Percentiles rank a stretch among this genome's conserved stretches.
phyloP scores from a whole-genome alignment of 1,284 basidiomycete species.

The Cerrena zonata region DNA sequence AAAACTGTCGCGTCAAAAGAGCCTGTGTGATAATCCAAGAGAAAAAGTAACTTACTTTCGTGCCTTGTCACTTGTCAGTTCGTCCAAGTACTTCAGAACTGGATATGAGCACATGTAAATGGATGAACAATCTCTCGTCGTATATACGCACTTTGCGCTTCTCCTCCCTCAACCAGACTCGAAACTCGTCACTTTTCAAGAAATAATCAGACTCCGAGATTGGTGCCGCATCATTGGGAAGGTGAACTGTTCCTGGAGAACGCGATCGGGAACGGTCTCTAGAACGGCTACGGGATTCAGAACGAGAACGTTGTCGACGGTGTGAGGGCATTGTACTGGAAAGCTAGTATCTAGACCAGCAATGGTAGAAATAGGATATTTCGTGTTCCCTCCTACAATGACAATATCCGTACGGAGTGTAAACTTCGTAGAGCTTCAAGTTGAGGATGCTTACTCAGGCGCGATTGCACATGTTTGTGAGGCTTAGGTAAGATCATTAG shows the following conservation, averaged over 20 bases:
- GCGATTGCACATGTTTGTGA: too few species aligned
- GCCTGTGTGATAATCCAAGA: slow-evolving; percentile 20
- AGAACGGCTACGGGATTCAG: slow-evolving; percentile 21
- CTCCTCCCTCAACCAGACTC: slow-evolving; percentile 72
- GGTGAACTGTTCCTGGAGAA: slow-evolving; percentile 38
- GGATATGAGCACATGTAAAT: neutral
- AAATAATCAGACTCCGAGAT: slow-evolving; percentile 75
- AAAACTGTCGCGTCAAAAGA: slow-evolving; percentile 17
- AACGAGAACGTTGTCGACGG: slow-evolving; percentile 18
- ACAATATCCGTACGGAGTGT: too few species aligned
- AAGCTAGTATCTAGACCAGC: too few species aligned
- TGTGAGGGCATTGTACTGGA: slow-evolving; percentile 20
- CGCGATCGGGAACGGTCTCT: slow-evolving; percentile 32
- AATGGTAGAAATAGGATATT: too few species aligned
- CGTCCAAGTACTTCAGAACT: slow-evolving; percentile 61
- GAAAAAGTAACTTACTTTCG: slow-evolving; percentile 48
- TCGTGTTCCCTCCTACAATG: too few species aligned
- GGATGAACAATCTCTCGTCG: neutral
- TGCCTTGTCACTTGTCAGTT: slow-evolving; percentile 67
- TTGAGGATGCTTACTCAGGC: too few species aligned
- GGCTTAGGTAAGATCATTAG: too few species aligned
- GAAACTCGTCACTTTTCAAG: slow-evolving; percentile 70
- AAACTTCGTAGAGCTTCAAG: too few species aligned
- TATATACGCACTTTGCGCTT: slow-evolving; percentile 56
- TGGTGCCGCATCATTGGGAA: slow-evolving; percentile 49